These are phyloP conservation scores for Aspergillus nidulans DNA, from an alignment of 495 filamentous ascomycete genomes.

Conservation along the genomic window DNA sequence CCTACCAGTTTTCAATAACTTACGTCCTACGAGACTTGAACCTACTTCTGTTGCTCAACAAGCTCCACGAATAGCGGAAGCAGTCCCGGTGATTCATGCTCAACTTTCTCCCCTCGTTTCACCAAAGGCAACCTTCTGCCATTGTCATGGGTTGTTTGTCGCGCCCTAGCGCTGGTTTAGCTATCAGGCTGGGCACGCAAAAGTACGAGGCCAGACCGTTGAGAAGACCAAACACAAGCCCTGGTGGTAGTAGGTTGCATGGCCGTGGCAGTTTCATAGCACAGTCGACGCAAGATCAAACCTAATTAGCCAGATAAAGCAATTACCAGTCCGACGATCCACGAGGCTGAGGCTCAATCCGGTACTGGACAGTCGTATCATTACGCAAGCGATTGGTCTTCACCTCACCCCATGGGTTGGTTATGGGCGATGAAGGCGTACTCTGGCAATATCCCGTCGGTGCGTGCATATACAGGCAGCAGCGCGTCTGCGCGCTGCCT, in stretches of 20 bases:
- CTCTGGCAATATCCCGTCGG: neutral
- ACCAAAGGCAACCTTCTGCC: too few species aligned
- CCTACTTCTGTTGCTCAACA: too few species aligned
- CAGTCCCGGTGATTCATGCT: too few species aligned
- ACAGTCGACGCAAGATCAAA: neutral
- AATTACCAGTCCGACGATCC: neutral
- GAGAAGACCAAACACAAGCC: neutral
- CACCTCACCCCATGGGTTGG: neutral
- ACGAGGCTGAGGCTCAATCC: slow-evolving; percentile 2
- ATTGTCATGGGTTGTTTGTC: too few species aligned
- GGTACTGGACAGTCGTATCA: neutral
- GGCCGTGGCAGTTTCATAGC: neutral
- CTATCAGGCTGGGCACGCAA: neutral
- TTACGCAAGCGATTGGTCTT: neutral
- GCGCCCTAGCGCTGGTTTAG: too few species aligned
- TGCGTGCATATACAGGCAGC: neutral
- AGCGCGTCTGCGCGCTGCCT: too few species aligned
- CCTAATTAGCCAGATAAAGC: neutral
- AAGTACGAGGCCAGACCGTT: neutral
- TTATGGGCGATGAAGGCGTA: neutral
- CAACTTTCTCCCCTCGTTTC: too few species aligned
- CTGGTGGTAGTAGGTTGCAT: neutral
- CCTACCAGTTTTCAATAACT: too few species aligned
- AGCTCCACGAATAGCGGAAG: too few species aligned
- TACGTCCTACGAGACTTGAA: too few species aligned